phyloP scores from a whole-genome alignment of 2,329 filamentous ascomycete genomes.

The Calonectria naviculata region DNA sequence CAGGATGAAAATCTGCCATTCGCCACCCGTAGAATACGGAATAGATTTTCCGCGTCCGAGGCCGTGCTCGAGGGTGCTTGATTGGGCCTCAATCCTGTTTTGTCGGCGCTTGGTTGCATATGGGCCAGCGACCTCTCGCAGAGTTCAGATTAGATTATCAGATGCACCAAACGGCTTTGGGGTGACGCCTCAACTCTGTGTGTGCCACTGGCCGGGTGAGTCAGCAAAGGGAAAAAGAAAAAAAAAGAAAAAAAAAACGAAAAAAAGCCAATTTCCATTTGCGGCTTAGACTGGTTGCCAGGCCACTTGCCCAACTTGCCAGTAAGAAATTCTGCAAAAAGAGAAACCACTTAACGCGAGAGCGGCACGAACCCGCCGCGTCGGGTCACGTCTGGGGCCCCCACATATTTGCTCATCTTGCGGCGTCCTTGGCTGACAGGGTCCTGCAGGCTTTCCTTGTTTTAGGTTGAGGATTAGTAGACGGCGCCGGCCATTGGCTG shows the following conservation, averaged over 20 bases:
- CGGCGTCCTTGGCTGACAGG: constrained; percentile 10
- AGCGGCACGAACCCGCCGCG: constrained; percentile 39
- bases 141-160: background rate
- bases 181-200: background rate
- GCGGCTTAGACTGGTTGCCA: background rate
- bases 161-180: background rate
- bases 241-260: background rate
- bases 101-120: background rate
- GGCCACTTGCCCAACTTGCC: background rate
- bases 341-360: constrained; percentile 44
- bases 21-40: background rate
- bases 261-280: background rate
- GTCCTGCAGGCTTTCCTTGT: constrained; percentile 5
- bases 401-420: constrained; percentile 14
- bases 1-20: background rate
- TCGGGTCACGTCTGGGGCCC: constrained; percentile 11
- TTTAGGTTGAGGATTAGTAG: constrained; percentile 21
- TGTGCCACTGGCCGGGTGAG: constrained; percentile 10
- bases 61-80: background rate
- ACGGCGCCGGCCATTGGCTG: constrained; percentile 11
- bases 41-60: background rate
- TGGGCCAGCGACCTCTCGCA: background rate
- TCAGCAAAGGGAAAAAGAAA: constrained; percentile 11
- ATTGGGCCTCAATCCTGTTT: background rate
- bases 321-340: background rate